phyloP scores from a whole-genome alignment of 1,139 yeast genomes.

The Oligophagozyma castellii region DNA sequence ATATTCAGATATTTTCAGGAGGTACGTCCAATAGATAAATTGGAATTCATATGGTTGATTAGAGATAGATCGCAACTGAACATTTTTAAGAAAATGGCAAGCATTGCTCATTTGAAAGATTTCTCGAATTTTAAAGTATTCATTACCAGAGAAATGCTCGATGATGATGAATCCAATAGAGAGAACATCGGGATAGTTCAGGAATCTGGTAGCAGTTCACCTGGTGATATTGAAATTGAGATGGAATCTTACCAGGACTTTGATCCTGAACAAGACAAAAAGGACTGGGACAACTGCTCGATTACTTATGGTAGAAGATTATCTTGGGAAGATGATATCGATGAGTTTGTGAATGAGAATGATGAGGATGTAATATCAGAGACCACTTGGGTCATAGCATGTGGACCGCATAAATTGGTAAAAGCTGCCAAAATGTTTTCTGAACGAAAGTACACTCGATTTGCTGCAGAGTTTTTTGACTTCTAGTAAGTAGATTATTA shows the following conservation, averaged over 20 bases:
- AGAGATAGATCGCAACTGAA: slow-evolving; percentile 1
- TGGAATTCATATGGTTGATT: slow-evolving; percentile 20
- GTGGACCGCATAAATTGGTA: slow-evolving; percentile 7
- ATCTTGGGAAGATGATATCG: background rate
- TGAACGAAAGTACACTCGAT: slow-evolving; percentile 4
- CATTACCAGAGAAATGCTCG: background rate
- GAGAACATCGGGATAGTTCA: too few relatives aligned
- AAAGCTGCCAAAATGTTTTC: slow-evolving; percentile 6
- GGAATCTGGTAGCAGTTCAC: background rate
- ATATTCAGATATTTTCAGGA: slow-evolving; percentile 31
- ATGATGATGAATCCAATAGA: background rate
- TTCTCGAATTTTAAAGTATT: background rate
- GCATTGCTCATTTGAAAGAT: background rate
- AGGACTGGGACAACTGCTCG: background rate
- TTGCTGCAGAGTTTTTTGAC: slow-evolving; percentile 6
- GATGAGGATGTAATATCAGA: background rate
- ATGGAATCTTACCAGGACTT: background rate
- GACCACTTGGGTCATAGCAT: slow-evolving; percentile 7
- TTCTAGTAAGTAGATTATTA: slow-evolving; percentile 3
- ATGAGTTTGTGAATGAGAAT: background rate
- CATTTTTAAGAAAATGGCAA: background rate
- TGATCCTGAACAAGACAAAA: background rate
- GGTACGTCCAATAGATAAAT: slow-evolving; percentile 6
- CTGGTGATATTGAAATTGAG: background rate
- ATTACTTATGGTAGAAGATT: background rate